Conservation (phyloP, 768 basidiomycete species). For the Suillus bovinus region DNA sequence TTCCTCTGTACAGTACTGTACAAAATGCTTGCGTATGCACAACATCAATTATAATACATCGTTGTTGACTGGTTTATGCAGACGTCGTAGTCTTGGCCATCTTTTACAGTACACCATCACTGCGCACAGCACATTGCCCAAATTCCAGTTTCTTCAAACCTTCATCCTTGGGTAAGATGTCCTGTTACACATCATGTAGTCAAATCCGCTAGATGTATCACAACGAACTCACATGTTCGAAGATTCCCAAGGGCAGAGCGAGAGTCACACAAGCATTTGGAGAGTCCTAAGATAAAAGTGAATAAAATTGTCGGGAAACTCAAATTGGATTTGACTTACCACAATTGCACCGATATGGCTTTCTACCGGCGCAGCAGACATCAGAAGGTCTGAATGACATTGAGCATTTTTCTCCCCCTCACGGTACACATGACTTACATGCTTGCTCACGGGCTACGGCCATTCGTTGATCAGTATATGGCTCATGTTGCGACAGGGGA, state of each 20-base stretch:
- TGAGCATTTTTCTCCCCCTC: background rate
- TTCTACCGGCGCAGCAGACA: conserved; percentile 71
- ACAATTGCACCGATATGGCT: conserved; percentile 71
- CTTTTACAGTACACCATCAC: conserved; percentile 50
- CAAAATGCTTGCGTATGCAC: background rate
- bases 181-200: conserved; percentile 37
- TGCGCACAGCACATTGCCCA: conserved; percentile 50
- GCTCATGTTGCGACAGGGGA: conserved; percentile 13
- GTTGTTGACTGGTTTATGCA: background rate
- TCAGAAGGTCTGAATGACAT: conserved; percentile 51
- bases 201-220: background rate
- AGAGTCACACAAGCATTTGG: conserved; percentile 80
- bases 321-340: conserved; percentile 36
- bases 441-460: conserved; percentile 71
- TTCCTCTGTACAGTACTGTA: background rate
- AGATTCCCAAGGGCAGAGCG: conserved; percentile 75
- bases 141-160: conserved; percentile 59
- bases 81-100: background rate
- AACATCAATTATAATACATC: background rate
- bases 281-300: conserved; percentile 48
- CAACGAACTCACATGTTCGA: conserved; percentile 54
- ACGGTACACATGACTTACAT: conserved; percentile 39
- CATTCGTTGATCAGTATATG: background rate
- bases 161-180: conserved; percentile 65
- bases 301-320: background rate